Evolutionary conservation across 495 filamentous ascomycete genomes (phyloP), one percentile per base, ranked within the genome.

Genomic region (Xanthoparmelia taractica): DNA sequence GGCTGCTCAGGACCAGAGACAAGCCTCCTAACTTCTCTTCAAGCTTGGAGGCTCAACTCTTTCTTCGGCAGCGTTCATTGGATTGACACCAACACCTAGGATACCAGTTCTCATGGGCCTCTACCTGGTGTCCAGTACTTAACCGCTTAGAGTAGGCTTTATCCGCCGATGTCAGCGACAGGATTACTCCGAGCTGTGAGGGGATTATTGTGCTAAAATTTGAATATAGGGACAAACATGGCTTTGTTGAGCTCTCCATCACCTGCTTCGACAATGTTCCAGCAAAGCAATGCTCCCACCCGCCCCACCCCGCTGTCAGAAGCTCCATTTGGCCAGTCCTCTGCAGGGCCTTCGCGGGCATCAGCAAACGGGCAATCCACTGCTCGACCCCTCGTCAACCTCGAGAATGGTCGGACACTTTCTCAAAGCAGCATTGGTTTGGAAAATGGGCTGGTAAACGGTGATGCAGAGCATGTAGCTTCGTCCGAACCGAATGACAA

Each of bases 261-360:
- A 54, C 50, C 50, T 54, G 17, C 50, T 5, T 54, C 50, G 29
- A 34, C 50, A 31, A 54, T 54, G 50, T 54, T 54, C 33, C 50
- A 33, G 0, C 50, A 31, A 20, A 20, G 27, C 50, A 33, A 54
- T 13, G 17, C 27, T 33, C 29, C 29, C 29, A 31, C 15, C 29
- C 13, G 17, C 29, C 33, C 50, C 50, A 13, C 50, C 17, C 11
- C 17, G 1, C 15, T 31, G 29, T 33, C 29, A 2, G 50, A n/a
- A 33, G 20, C 29, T 31, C 50, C 33, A 23, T 29, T 31, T 33
- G 17, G 50, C 4, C 50, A 54, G 29, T n/a, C 50, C 18, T 1
- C 17, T 33, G 29, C 5, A 10, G 29, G 50, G 29, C 29, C 50
- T 54, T 34, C 50, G 33, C 27, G 18, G 20, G 50, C 27, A 54